Evolutionary conservation across 441 rosid species (phyloP).

Genomic region (Pelargonium australe): DNA sequence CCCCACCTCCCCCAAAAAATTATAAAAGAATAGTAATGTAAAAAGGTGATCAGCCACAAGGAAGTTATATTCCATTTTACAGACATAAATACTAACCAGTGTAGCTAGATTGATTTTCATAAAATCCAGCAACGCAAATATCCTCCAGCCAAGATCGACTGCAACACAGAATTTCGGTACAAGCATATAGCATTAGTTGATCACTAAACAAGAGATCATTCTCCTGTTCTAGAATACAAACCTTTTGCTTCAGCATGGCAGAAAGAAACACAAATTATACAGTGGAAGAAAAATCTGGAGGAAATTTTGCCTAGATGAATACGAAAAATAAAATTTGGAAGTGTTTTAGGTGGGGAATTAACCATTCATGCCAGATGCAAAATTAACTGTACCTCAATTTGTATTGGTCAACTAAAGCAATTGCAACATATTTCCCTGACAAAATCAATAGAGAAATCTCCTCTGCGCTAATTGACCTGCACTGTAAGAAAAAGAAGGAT

Average conservation of each 20-base stretch:
- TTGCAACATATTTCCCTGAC: slow-evolving; percentile 72
- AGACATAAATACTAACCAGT: slow-evolving; percentile 45
- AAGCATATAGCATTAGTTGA: slow-evolving; percentile 14
- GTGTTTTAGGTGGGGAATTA: background rate
- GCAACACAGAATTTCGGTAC: slow-evolving; percentile 20
- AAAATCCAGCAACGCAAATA: slow-evolving; percentile 45
- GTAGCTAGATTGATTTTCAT: slow-evolving; percentile 38
- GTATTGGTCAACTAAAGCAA: slow-evolving; percentile 84
- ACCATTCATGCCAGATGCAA: slow-evolving; percentile 14
- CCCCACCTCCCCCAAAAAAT: background rate
- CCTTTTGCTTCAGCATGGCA: background rate
- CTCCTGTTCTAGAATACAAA: background rate
- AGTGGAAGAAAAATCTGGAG: background rate
- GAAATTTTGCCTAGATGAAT: background rate
- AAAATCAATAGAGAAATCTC: slow-evolving; percentile 64
- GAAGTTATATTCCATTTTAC: slow-evolving; percentile 3
- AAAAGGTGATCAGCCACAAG: background rate
- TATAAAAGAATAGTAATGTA: background rate
- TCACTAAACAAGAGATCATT: slow-evolving; percentile 13
- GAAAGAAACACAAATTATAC: background rate
- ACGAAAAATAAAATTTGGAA: background rate
- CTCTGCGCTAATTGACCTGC: slow-evolving; percentile 63
- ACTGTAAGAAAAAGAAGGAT: slow-evolving; percentile 54
- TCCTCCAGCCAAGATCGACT: slow-evolving; percentile 65
- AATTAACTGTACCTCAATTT: slow-evolving; percentile 55